phyloP scores from a whole-genome alignment of 2,329 filamentous ascomycete genomes.

The Paecilomyces niveus region DNA sequence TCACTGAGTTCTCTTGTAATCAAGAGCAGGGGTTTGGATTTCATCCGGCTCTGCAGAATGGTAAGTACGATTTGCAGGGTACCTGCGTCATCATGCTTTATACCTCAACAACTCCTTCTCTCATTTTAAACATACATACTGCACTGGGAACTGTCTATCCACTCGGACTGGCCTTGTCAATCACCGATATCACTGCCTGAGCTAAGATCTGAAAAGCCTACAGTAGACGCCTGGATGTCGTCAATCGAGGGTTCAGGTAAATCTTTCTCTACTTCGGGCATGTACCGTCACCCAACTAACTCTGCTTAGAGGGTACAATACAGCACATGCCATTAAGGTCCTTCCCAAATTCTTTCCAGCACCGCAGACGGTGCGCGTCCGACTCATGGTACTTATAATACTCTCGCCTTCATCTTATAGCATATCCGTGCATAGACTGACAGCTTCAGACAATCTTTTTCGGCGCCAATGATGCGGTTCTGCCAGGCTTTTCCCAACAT shows the following conservation, averaged over 20 bases:
- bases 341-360: constrained; percentile 65
- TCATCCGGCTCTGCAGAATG: constrained; percentile 61
- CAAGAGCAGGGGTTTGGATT: constrained; percentile 65
- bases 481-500: constrained; percentile 64
- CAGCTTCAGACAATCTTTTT: constrained; percentile 64
- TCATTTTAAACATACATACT: background rate
- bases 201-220: constrained; percentile 49
- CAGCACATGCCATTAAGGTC: constrained; percentile 62
- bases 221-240: constrained; percentile 69
- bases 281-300: constrained; percentile 2
- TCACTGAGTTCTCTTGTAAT: constrained; percentile 63
- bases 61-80: constrained; percentile 40
- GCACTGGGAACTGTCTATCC: background rate
- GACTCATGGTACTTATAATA: constrained; percentile 31
- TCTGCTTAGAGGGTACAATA: constrained; percentile 65
- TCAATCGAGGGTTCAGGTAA: constrained; percentile 75
- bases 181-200: background rate
- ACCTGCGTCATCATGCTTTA: background rate
- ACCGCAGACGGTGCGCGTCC: constrained; percentile 45
- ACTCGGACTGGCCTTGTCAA: background rate
- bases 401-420: background rate
- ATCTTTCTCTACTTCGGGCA: constrained; percentile 1
- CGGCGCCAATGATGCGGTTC: constrained; percentile 81
- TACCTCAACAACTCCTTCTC: background rate
- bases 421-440: constrained; percentile 1